Conservation (phyloP, 2,329 filamentous ascomycete genomes). For the Hymenoscyphus fraxineus region DNA sequence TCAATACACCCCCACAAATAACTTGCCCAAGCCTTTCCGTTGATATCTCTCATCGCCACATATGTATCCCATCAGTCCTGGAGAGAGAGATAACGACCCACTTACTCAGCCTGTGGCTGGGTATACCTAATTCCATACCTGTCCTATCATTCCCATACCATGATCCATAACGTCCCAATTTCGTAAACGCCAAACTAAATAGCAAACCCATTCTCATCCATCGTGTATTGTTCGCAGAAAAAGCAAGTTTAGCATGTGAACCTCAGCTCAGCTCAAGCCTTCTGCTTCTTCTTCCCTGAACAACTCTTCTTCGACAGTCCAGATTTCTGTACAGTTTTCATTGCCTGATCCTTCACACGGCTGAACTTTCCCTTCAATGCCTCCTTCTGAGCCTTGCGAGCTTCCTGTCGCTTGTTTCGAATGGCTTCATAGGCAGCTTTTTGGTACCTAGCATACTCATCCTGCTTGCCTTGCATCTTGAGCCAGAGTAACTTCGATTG, state of each 20-base stretch:
- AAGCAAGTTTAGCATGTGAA: not conserved
- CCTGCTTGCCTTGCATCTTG: slow-evolving; percentile 46
- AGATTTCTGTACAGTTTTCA: slow-evolving; percentile 17
- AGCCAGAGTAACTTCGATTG: slow-evolving; percentile 56
- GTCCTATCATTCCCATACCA: not conserved
- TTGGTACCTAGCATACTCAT: slow-evolving; percentile 46
- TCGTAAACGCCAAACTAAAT: slow-evolving; percentile 14
- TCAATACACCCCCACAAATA: slow-evolving; percentile 11
- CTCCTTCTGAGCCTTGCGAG: slow-evolving; percentile 8
- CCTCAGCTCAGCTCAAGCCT: slow-evolving; percentile 2
- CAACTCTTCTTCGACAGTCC: slow-evolving; percentile 7
- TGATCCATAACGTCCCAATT: slow-evolving; percentile 3
- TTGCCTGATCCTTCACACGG: slow-evolving; percentile 13
- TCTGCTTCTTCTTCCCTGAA: slow-evolving; percentile 5
- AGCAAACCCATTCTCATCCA: slow-evolving; percentile 8
- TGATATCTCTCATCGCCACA: not conserved
- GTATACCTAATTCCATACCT: slow-evolving; percentile 7
- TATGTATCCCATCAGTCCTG: not conserved
- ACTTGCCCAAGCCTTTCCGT: slow-evolving; percentile 3
- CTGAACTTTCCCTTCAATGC: not conserved
- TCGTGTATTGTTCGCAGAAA: not conserved
- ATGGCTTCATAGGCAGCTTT: slow-evolving; percentile 42
- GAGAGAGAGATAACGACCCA: not conserved
- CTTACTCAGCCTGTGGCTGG: not conserved
- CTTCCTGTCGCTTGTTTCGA: slow-evolving; percentile 15